A percentile compares a stretch with the other conserved stretches of the same genome.
Conservation (phyloP, 1,284 basidiomycete genomes). For the Kwoniella shivajii region DNA sequence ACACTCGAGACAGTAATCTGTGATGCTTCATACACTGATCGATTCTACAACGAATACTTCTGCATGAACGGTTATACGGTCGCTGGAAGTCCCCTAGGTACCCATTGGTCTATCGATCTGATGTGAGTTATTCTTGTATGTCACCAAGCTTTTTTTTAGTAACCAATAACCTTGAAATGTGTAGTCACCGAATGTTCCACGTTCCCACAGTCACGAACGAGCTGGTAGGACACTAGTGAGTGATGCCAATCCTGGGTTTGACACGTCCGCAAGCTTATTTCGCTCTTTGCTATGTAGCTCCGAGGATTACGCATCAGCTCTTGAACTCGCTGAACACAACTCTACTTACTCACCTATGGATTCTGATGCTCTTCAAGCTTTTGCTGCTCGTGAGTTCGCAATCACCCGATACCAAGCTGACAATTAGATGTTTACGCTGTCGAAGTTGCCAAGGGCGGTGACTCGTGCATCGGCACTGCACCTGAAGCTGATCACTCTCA, state of each 20-base stretch:
- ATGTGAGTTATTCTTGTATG: slow-evolving; percentile 28
- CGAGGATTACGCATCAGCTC: slow-evolving; percentile 41
- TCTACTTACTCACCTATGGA: slow-evolving; percentile 44
- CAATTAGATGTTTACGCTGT: slow-evolving; percentile 48
- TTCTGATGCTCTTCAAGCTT: slow-evolving; percentile 54
- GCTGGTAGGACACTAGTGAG: slow-evolving; percentile 45
- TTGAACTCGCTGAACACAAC: slow-evolving; percentile 52
- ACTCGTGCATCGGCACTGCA: slow-evolving; percentile 42
- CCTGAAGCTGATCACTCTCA: slow-evolving; percentile 7
- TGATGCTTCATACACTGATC: slow-evolving; percentile 41
- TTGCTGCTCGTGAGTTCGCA: slow-evolving; percentile 37
- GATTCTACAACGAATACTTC: slow-evolving; percentile 39
- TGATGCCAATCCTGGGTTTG: no score
- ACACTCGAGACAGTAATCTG: slow-evolving; percentile 55
- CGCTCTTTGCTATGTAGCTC: slow-evolving; percentile 22
- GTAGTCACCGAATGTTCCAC: slow-evolving; percentile 53
- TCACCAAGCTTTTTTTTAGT: slow-evolving; percentile 4
- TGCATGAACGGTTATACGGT: slow-evolving; percentile 52
- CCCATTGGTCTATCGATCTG: slow-evolving; percentile 53
- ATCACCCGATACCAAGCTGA: background rate
- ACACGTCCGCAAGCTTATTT: no score
- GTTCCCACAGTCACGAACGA: slow-evolving; percentile 48
- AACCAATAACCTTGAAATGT: no score
- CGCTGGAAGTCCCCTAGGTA: slow-evolving; percentile 33
- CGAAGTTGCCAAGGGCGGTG: slow-evolving; percentile 47